phyloP scores from a whole-genome alignment of 768 basidiomycete species.

The Gloeopeniophorella convolvens region DNA sequence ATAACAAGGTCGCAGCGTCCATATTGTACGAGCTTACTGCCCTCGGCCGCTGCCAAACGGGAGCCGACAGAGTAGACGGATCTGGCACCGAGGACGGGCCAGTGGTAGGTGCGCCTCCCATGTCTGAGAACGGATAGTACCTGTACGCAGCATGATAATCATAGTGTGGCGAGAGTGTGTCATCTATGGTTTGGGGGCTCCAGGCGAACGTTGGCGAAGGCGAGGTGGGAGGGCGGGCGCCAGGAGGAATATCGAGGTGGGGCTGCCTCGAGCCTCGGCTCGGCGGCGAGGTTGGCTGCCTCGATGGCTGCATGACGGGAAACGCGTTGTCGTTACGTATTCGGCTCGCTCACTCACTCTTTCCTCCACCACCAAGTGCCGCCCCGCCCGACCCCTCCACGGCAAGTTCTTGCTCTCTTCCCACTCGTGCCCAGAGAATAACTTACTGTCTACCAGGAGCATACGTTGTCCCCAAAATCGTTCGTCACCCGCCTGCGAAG shows the following conservation, averaged over 20 bases:
- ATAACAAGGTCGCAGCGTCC: conserved; percentile 29
- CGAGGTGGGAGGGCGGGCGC: background rate
- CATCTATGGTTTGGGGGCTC: background rate
- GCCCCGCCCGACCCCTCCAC: background rate
- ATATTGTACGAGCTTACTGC: conserved; percentile 17
- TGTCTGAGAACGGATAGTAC: no score
- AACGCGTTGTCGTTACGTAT: background rate
- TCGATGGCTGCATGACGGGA: conserved; percentile 1
- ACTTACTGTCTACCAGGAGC: no score
- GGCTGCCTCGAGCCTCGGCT: conserved; percentile 5
- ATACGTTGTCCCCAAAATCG: no score
- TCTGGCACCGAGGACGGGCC: background rate
- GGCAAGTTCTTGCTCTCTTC: background rate
- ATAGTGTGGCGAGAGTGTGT: conserved; percentile 3
- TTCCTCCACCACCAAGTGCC: no score
- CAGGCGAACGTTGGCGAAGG: background rate
- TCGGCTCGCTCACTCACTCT: background rate
- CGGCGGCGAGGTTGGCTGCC: background rate
- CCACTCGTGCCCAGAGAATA: background rate
- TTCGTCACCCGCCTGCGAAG: no score
- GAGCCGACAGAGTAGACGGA: background rate
- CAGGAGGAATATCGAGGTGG: background rate
- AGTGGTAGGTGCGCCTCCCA: background rate
- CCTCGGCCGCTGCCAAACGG: conserved; percentile 16
- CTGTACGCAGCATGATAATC: no score